Conservation (phyloP, 179 eudicot species). For the Actinidia chinensis region DNA sequence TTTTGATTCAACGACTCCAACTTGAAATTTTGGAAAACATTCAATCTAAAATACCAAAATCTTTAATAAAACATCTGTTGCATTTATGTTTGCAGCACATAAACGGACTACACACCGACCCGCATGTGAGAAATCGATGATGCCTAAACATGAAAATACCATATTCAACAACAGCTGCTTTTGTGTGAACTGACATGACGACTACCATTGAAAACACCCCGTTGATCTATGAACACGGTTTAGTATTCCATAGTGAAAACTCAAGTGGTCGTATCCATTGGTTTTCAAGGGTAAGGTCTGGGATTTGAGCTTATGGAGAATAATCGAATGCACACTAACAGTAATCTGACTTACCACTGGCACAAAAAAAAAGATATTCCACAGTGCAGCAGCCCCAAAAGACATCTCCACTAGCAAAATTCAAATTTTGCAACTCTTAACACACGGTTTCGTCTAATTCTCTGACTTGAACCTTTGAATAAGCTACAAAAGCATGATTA, state of each 20-base stretch:
- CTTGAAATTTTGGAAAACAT: not conserved
- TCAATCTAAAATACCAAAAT: not conserved
- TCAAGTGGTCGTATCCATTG: no score
- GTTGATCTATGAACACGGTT: not conserved
- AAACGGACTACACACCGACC: no score
- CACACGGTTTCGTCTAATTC: not conserved
- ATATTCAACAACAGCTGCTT: no score
- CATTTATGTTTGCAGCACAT: not conserved
- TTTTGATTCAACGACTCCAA: not conserved
- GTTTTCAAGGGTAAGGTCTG: no score
- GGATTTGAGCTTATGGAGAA: no score
- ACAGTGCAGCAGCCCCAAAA: not conserved
- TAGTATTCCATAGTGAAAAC: no score
- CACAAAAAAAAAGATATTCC: not conserved
- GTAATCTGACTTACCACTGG: no score
- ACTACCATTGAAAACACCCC: not conserved
- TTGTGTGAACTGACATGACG: not conserved
- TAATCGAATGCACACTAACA: no score
- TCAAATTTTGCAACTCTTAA: not conserved
- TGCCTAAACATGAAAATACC: not conserved
- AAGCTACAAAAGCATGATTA: not conserved
- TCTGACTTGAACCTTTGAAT: not conserved
- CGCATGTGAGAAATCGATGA: not conserved
- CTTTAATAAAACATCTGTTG: not conserved
- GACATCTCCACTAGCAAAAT: not conserved